A percentile compares a stretch with the other conserved stretches of the same genome.
phyloP scores from a whole-genome alignment of 306 rosid genomes.

The Macrotyloma uniflorum region DNA sequence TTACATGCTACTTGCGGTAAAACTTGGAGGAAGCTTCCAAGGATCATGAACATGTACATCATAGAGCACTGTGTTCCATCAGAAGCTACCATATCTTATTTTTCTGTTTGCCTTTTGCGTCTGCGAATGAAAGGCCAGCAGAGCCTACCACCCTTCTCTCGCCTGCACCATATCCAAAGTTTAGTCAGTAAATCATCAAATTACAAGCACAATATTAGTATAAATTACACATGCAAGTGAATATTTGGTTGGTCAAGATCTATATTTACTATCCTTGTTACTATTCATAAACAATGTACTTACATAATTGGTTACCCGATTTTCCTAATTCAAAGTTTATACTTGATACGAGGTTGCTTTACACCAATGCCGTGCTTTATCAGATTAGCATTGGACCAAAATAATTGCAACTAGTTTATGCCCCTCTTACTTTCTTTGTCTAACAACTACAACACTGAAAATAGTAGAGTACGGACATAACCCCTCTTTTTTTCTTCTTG shows the following conservation, averaged over 20 bases:
- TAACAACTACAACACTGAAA: not conserved
- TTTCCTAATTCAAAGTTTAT: not conserved
- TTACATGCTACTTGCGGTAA: conserved; percentile 16
- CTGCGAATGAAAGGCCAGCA: conserved; percentile 50
- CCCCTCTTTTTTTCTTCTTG: not conserved
- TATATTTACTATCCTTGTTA: not conserved
- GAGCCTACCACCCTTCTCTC: conserved; percentile 43
- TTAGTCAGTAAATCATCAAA: not conserved
- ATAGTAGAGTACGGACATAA: not conserved
- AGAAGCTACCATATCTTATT: conserved; percentile 24
- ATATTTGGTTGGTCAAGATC: not conserved
- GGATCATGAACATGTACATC: conserved; percentile 19
- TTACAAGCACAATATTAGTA: not conserved
- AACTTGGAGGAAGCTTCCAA: conserved; percentile 4
- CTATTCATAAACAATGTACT: conserved; percentile 1
- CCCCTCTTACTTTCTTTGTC: not conserved
- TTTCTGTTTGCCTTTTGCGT: conserved; percentile 33
- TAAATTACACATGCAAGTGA: not conserved
- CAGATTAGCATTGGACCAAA: conserved; percentile 2
- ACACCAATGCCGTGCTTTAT: not conserved
- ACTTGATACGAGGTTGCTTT: not conserved
- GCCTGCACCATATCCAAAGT: conserved; percentile 46
- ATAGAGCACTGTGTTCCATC: not conserved
- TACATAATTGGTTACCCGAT: not conserved
- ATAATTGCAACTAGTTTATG: not conserved